These are phyloP conservation scores for Salvia rosmarinus DNA, from an alignment of 257 asterid species.

Conservation along the genomic window DNA sequence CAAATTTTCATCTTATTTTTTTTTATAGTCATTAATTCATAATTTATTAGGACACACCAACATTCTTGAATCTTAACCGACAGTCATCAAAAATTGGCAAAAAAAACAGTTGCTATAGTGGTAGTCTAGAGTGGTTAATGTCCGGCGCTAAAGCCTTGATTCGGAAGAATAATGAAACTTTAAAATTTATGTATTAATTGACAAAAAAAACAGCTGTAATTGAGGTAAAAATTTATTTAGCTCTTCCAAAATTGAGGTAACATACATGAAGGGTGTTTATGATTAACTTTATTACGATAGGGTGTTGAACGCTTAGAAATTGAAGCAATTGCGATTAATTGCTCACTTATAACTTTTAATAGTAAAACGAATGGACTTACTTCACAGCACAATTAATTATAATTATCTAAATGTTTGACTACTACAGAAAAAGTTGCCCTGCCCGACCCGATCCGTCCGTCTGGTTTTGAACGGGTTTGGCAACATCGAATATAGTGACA, in stretches of 20 bases:
- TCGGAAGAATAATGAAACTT: no score
- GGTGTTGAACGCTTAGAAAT: conserved; percentile 1
- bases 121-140: no score
- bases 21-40: no score
- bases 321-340: conserved; percentile 9
- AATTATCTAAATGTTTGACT: neutral
- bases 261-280: neutral
- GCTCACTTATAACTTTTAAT: neutral
- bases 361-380: neutral
- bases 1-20: no score
- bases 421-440: neutral
- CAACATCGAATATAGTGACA: neutral
- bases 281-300: neutral
- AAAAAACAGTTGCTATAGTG: neutral
- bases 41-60: conserved; percentile 3
- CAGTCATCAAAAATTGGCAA: neutral
- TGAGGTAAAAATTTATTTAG: neutral
- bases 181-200: no score
- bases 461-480: no score
- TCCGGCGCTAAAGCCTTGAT: no score
- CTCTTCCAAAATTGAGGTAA: neutral
- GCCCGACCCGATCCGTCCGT: no score
- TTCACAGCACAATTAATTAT: neutral
- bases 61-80: neutral
- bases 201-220: neutral